Percentiles rank a stretch among this genome's conserved stretches.
These are phyloP conservation scores for Aspergillus versicolor DNA, from an alignment of 2,329 filamentous ascomycete species.

Conservation along the genomic window DNA sequence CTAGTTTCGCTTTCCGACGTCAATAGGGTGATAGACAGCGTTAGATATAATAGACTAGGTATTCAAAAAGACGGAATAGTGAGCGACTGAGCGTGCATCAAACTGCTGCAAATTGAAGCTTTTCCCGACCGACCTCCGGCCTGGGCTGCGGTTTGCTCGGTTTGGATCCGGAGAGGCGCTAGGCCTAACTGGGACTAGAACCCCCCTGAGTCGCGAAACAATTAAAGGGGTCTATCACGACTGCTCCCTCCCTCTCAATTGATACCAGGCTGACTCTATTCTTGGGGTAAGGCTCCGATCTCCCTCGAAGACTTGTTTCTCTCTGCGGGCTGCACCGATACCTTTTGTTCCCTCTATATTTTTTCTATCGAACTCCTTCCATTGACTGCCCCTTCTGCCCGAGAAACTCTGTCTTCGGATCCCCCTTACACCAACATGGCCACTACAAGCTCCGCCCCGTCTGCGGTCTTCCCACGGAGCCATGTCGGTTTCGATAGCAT, in stretches of 20 bases:
- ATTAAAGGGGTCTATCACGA: slow-evolving; percentile 24
- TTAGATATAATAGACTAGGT: neutral
- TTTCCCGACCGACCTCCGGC: slow-evolving; percentile 6
- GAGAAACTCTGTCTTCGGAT: neutral
- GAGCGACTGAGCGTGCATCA: slow-evolving; percentile 4
- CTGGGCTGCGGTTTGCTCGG: slow-evolving; percentile 17
- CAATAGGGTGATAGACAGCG: neutral
- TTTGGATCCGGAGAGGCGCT: slow-evolving; percentile 29
- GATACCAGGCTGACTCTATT: slow-evolving; percentile 13
- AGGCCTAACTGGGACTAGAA: slow-evolving; percentile 32
- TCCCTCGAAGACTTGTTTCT: slow-evolving; percentile 11
- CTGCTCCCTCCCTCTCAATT: slow-evolving; percentile 17
- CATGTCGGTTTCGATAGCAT: slow-evolving; percentile 99
- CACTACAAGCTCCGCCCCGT: slow-evolving; percentile 54
- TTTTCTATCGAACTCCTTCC: slow-evolving; percentile 21
- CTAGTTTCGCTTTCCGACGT: slow-evolving; percentile 6
- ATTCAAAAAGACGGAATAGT: neutral
- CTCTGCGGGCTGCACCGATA: slow-evolving; percentile 7
- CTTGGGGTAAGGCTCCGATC: slow-evolving; percentile 14
- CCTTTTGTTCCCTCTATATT: slow-evolving; percentile 16
- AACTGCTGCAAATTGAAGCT: slow-evolving; percentile 20
- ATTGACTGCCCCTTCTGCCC: slow-evolving; percentile 21
- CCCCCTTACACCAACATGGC: slow-evolving; percentile 58
- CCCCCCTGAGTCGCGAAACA: slow-evolving; percentile 39
- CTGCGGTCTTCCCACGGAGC: slow-evolving; percentile 79